Evolutionary conservation across 2,329 filamentous ascomycete genomes (phyloP).

Genomic region (Nemania bipapillata): DNA sequence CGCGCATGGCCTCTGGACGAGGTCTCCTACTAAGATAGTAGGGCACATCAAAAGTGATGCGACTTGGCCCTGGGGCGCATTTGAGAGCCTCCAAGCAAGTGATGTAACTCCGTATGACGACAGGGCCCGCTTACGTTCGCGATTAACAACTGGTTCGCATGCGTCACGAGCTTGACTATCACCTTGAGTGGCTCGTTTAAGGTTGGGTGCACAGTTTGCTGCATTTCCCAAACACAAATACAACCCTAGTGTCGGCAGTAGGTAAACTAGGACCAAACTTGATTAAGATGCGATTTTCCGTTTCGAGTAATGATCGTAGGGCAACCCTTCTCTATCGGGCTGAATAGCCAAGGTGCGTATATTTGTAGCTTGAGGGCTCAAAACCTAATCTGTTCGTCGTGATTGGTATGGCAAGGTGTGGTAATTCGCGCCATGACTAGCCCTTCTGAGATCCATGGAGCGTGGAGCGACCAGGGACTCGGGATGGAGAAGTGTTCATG

Average conservation of each 20-base stretch:
- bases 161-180: constrained; percentile 38
- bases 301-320: constrained; percentile 39
- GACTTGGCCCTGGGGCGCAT: constrained; percentile 21
- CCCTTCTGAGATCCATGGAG: constrained; percentile 11
- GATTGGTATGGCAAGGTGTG: constrained; percentile 34
- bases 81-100: constrained; percentile 37
- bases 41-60: constrained; percentile 24
- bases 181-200: constrained; percentile 31
- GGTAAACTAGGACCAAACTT: constrained; percentile 24
- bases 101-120: constrained; percentile 38
- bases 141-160: constrained; percentile 33
- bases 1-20: constrained; percentile 20
- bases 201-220: constrained; percentile 37
- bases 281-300: constrained; percentile 35
- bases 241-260: constrained; percentile 35
- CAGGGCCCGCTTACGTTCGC: constrained; percentile 32
- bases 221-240: constrained; percentile 31
- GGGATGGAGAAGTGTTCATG: constrained; percentile 3
- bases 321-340: constrained; percentile 32
- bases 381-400: constrained; percentile 31
- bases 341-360: constrained; percentile 28
- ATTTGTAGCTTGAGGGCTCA: constrained; percentile 20
- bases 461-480: too few species aligned
- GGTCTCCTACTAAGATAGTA: constrained; percentile 23
- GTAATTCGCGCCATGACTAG: constrained; percentile 21